phyloP scores from a whole-genome alignment of 2,329 filamentous ascomycete species.

The Esteya vermicola region DNA sequence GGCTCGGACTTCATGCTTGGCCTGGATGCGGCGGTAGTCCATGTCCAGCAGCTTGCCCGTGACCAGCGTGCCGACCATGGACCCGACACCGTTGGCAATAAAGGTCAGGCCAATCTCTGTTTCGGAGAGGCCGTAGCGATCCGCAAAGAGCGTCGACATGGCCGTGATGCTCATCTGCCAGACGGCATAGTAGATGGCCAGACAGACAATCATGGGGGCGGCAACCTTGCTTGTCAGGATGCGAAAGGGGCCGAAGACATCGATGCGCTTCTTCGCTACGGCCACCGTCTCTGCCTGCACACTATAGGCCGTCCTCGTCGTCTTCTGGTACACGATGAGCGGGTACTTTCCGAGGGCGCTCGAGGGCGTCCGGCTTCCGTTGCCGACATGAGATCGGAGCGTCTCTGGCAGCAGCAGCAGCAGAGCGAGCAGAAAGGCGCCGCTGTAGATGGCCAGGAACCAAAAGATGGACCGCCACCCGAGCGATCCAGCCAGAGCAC shows the following conservation, averaged over 20 bases:
- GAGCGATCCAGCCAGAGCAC: conserved; percentile 45
- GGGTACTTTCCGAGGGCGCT: conserved; percentile 44
- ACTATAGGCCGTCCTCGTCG: conserved; percentile 12
- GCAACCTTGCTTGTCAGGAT: conserved; percentile 44
- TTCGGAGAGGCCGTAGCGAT: conserved; percentile 34
- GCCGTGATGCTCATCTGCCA: conserved; percentile 41
- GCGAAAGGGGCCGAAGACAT: conserved; percentile 37
- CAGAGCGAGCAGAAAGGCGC: conserved; percentile 36
- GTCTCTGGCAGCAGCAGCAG: conserved; percentile 44
- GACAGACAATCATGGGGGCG: conserved; percentile 36
- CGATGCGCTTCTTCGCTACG: no score
- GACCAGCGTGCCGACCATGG: conserved; percentile 29
- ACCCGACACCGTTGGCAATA: conserved; percentile 36
- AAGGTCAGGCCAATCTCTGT: conserved; percentile 39
- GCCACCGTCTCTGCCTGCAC: conserved; percentile 15
- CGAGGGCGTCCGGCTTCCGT: conserved; percentile 41
- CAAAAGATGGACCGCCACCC: conserved; percentile 56
- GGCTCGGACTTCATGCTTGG: not conserved
- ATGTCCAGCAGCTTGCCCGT: conserved; percentile 45
- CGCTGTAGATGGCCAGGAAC: conserved; percentile 45
- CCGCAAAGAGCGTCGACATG: conserved; percentile 33
- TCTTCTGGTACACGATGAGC: conserved; percentile 22
- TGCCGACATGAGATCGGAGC: conserved; percentile 43
- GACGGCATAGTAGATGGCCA: conserved; percentile 38
- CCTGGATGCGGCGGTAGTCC: conserved; percentile 52